Conservation (phyloP, 257 asterid species). For the Verbena officinalis region DNA sequence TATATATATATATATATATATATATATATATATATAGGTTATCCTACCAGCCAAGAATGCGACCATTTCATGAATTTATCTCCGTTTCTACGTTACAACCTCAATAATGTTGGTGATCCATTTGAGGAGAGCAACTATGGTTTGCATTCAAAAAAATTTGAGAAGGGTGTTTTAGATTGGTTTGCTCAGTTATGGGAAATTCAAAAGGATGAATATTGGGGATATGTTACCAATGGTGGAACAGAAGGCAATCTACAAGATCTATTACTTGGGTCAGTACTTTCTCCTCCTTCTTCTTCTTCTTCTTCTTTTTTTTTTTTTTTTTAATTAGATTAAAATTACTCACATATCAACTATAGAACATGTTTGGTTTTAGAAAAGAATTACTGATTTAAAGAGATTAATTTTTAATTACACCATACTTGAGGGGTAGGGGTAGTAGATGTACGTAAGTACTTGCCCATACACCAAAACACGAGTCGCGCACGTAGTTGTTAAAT, state of each 20-base stretch:
- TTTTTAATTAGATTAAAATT: background rate
- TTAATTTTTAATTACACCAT: too few relatives aligned
- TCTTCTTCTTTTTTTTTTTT: too few relatives aligned
- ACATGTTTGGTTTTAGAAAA: too few relatives aligned
- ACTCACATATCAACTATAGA: too few relatives aligned
- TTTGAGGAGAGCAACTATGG: conserved; percentile 96
- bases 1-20: too few relatives aligned
- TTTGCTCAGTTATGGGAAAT: conserved; percentile 91
- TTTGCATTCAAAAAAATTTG: conserved; percentile 94
- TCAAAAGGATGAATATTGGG: conserved; percentile 90
- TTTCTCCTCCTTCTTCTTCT: too few relatives aligned
- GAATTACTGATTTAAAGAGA: too few relatives aligned
- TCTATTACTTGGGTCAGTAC: conserved; percentile 77
- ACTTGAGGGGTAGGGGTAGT: too few relatives aligned
- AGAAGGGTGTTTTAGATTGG: conserved; percentile 96
- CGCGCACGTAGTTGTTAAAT: too few relatives aligned
- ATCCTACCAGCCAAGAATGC: conserved; percentile 90
- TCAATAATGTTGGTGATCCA: conserved; percentile 93
- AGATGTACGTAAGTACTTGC: too few relatives aligned
- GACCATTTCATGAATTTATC: conserved; percentile 77
- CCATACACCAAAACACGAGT: too few relatives aligned
- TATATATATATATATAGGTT: conserved; percentile 56
- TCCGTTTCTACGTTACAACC: conserved; percentile 95
- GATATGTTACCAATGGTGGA: conserved; percentile 94
- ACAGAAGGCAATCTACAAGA: conserved; percentile 99